Conservation (phyloP, 2,329 filamentous ascomycete genomes). For the Mollisia scopiformis region DNA sequence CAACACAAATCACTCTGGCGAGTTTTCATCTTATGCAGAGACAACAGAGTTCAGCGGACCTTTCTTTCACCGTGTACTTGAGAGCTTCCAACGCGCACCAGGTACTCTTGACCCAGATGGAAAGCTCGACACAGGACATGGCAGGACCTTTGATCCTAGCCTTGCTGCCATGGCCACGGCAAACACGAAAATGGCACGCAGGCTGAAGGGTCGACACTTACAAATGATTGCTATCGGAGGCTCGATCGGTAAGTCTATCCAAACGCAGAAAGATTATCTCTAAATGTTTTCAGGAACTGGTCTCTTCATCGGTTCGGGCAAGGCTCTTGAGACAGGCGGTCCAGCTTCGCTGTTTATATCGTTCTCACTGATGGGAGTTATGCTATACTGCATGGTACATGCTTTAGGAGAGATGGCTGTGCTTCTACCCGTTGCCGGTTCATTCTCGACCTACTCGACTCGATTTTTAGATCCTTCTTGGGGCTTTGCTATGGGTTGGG, state of each 20-base stretch:
- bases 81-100: conserved; percentile 35
- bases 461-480: conserved; percentile 91
- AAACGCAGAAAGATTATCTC: not conserved
- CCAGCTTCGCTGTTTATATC: conserved; percentile 78
- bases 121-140: conserved; percentile 35
- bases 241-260: conserved; percentile 67
- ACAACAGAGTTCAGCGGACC: conserved; percentile 21
- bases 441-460: conserved; percentile 90
- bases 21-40: conserved; percentile 30
- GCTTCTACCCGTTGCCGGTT: conserved; percentile 86
- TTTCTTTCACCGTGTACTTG: conserved; percentile 22
- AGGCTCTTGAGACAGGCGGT: conserved; percentile 70
- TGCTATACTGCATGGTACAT: conserved; percentile 92
- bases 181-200: conserved; percentile 73
- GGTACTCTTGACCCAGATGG: conserved; percentile 52
- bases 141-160: conserved; percentile 62
- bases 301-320: conserved; percentile 84
- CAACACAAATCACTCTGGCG: conserved; percentile 18
- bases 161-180: conserved; percentile 64
- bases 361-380: conserved; percentile 78
- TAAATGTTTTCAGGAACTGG: conserved; percentile 63
- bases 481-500: conserved; percentile 94
- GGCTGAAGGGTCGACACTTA: conserved; percentile 81
- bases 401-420: conserved; percentile 91
- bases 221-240: conserved; percentile 99